Conservation (phyloP, 352 stramenopile genomes). For the Globisporangium paroecandrum region DNA sequence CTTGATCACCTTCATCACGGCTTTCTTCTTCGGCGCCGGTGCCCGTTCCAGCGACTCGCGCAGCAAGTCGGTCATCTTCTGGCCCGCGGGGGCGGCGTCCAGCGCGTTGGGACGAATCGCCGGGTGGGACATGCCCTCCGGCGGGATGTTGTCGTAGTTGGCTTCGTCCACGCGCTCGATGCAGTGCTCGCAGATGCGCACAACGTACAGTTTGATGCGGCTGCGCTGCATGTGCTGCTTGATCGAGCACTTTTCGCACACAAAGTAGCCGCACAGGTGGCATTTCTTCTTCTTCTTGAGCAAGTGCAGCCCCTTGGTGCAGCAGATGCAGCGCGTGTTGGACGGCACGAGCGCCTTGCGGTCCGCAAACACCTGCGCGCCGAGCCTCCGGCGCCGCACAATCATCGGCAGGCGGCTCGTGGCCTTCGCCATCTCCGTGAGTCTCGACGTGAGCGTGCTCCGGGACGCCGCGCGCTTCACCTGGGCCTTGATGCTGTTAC, state of each 20-base stretch:
- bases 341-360: conserved; percentile 13
- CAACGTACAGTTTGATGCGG: conserved; percentile 31
- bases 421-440: conserved; percentile 34
- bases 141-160: conserved; percentile 26
- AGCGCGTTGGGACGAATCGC: conserved; percentile 4
- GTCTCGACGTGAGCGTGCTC: conserved; percentile 21
- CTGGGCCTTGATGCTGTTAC: neutral
- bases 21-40: conserved; percentile 22
- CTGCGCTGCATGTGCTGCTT: conserved; percentile 38
- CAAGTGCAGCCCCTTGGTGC: conserved; percentile 24
- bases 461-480: conserved; percentile 9
- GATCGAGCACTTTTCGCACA: conserved; percentile 42
- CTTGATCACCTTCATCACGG: conserved; percentile 41
- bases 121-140: neutral
- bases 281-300: conserved; percentile 45
- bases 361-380: conserved; percentile 36
- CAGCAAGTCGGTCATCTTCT: conserved; percentile 17
- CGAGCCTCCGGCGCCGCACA: conserved; percentile 31
- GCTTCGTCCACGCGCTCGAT: conserved; percentile 41
- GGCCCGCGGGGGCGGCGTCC: neutral
- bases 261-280: conserved; percentile 52
- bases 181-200: conserved; percentile 43
- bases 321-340: conserved; percentile 34
- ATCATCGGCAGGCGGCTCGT: conserved; percentile 33
- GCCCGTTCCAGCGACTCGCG: conserved; percentile 31